Evolutionary conservation across 805 yeast genomes (phyloP), one percentile per base, ranked within the genome.

Genomic region (Sungouiella blattae): DNA sequence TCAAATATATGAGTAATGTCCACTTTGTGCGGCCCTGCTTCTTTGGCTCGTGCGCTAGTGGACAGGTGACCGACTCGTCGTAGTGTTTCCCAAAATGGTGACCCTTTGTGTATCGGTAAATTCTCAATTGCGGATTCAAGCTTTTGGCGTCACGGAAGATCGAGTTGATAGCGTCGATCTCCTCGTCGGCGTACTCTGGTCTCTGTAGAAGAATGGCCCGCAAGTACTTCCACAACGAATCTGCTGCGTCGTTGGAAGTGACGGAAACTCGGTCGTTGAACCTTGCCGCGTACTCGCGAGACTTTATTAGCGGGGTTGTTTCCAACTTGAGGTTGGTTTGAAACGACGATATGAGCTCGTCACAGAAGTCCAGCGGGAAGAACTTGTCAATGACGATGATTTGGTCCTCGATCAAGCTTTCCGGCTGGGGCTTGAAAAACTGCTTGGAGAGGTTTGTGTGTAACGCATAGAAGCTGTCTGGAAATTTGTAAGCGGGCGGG

Each of bases 41-140:
- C 2, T 47, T 52, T 12, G 55, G 50, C 8, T 57, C 54, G 8
- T 47, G 53, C 7, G 52, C 46, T 6, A 51, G 33, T 1, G 55
- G 45, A 20, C 65, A 63, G 3, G 41, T 39, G 4, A 75, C 80
- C 6, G 75, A 62, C 32, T 78, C 84, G 45, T 79, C 86, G 46
- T 77, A 77, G 47, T 79, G 85, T 41, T 70, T 63, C 3, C 74
- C 79, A 45, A 79, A 79, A 48, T 68, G 75, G 40, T 79, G 83
- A 0, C 83, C 83, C 41, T 64, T 61, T 2, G 50, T 46, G 49
- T 79, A 79, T 30, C 83, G 46, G 50, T 79, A 79, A 4, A 78
- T 53, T 25, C 86, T 50, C 11, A 79, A 49, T 36, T 77, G 77
- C 1, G 80, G 75, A 39, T 78, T 77, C 29, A 78, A 61, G 0